Base-by-base conservation (phyloP, 495 filamentous ascomycete genomes). In the Amniculicola lignicola region DNA sequence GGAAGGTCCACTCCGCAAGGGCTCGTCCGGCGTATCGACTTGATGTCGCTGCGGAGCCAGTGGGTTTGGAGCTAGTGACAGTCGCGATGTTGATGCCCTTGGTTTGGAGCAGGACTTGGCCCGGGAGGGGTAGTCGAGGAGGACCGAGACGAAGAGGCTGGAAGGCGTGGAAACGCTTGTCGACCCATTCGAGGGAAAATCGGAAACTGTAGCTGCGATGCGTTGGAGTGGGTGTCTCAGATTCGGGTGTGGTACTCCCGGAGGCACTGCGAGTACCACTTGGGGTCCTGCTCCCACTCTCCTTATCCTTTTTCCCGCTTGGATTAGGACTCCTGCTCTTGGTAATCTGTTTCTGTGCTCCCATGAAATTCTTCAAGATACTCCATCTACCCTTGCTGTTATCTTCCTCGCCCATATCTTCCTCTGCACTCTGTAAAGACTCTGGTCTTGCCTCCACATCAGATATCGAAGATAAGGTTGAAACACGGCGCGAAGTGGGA, bases 1-100 rank as follows among this genome's bases (percentile, higher is more conserved):
- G 80, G 18, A 88, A 71, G 12, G 82, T 75, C 93, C 93, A 98
- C 70, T 98, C 93, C 1, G 92, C 90, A 44, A 98, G 77, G 1
- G 93, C 90, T 39, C 92, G 81, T 1, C 93, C 93, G 5, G 83
- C 76, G 69, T 98, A 97, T 57, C 84, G 88, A 52, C 78, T 81
- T 22, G 74, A 69, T 28, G 67, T 73, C 53, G 46, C 48, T 11
- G 59, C 57, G 2, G 43, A 27, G 11, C 70, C 69, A 47, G 48
- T 53, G 1, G 71, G 74, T 57, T 69, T 60, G n/a, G 44, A 31
- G 27, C 59, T 51, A 6, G 15, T 19, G 15, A 62, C 36, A 36
- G 41, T 19, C 18, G 5, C 11, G 23, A 60, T 46, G 41, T 57
- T 54, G 40, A 61, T 55, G n/a, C 50, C 60, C 28, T 62, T 45